Conservation (phyloP, 2,329 filamentous ascomycete species). For the Nemania diffusa region DNA sequence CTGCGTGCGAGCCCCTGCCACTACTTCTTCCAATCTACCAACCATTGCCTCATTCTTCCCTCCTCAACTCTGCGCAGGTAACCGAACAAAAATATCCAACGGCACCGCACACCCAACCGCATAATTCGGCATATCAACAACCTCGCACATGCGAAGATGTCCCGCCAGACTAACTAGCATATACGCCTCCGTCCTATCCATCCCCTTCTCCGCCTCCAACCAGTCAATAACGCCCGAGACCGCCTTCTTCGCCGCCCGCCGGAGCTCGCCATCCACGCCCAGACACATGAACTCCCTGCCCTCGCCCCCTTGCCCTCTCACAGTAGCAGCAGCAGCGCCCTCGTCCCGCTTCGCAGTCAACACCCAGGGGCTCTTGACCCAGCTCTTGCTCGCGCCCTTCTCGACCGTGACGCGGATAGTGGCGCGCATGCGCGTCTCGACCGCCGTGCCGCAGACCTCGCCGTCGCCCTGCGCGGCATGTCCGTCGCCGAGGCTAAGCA, state of each 20-base stretch:
- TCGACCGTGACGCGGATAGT: constrained; percentile 60
- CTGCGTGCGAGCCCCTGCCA: no score
- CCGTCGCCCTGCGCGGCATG: constrained; percentile 47
- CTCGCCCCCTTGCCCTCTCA: constrained; percentile 10
- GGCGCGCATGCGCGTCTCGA: constrained; percentile 63
- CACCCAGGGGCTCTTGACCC: constrained; percentile 61
- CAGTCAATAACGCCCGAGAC: constrained; percentile 60
- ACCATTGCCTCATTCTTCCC: no score
- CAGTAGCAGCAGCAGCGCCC: constrained; percentile 33
- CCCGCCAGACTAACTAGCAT: constrained; percentile 63
- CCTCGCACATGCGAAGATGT: constrained; percentile 62
- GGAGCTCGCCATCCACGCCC: constrained; percentile 59
- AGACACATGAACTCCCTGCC: constrained; percentile 57
- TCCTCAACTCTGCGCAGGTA: not conserved
- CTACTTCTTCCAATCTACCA: not conserved
- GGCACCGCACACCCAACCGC: constrained; percentile 61
- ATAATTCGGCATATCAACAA: constrained; percentile 65
- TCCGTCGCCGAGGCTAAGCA: constrained; percentile 65
- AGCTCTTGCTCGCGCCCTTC: constrained; percentile 52
- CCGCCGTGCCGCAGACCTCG: constrained; percentile 65
- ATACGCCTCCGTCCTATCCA: constrained; percentile 58
- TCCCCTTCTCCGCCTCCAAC: constrained; percentile 58
- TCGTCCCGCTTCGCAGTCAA: constrained; percentile 44
- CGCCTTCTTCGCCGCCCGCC: constrained; percentile 61
- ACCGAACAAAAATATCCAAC: constrained; percentile 55